Percentiles rank a stretch among this genome's conserved stretches.
Conservation (phyloP, 1,284 basidiomycete genomes). For the Sporisorium reilianum region DNA sequence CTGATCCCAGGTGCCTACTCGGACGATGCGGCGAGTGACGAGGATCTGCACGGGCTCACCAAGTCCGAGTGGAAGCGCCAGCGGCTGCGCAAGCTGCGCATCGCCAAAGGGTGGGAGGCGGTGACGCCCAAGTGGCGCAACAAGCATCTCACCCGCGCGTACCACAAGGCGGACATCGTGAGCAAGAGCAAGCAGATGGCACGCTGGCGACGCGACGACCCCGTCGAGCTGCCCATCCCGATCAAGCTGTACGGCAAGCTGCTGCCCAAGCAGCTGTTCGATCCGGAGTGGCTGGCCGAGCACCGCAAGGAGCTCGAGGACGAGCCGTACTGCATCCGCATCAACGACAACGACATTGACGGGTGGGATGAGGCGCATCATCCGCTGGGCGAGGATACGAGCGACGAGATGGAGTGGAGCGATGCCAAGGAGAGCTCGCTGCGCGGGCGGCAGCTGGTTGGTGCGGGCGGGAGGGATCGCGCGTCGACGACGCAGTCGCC, state of each 20-base stretch:
- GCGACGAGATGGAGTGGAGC: constrained; percentile 59
- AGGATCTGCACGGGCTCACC: constrained; percentile 54
- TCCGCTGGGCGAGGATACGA: constrained; percentile 52
- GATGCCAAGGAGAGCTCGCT: constrained; percentile 46
- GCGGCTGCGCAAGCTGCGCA: constrained; percentile 47
- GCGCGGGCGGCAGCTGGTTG: constrained; percentile 21
- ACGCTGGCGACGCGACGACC: constrained; percentile 51
- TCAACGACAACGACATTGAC: constrained; percentile 48
- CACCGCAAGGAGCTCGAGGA: constrained; percentile 45
- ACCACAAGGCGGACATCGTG: constrained; percentile 54
- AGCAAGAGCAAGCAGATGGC: constrained; percentile 58
- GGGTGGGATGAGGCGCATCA: constrained; percentile 53
- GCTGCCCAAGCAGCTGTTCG: constrained; percentile 49
- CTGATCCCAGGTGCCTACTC: constrained; percentile 53
- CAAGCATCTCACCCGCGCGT: constrained; percentile 51
- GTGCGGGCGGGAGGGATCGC: constrained; percentile 12
- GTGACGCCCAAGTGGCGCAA: constrained; percentile 57
- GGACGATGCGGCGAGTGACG: constrained; percentile 58
- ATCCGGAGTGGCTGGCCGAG: constrained; percentile 49
- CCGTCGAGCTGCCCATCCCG: constrained; percentile 54
- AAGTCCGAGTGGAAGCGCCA: constrained; percentile 52
- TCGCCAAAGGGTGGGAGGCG: constrained; percentile 54
- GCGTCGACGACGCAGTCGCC: constrained; percentile 25
- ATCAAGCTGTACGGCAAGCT: constrained; percentile 50
- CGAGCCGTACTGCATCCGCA: constrained; percentile 52